A percentile compares a stretch with the other conserved stretches of the same genome.
Evolutionary conservation across 1,139 yeast genomes (phyloP).

Genomic region (Nakaseomyces kungkrabaensis): DNA sequence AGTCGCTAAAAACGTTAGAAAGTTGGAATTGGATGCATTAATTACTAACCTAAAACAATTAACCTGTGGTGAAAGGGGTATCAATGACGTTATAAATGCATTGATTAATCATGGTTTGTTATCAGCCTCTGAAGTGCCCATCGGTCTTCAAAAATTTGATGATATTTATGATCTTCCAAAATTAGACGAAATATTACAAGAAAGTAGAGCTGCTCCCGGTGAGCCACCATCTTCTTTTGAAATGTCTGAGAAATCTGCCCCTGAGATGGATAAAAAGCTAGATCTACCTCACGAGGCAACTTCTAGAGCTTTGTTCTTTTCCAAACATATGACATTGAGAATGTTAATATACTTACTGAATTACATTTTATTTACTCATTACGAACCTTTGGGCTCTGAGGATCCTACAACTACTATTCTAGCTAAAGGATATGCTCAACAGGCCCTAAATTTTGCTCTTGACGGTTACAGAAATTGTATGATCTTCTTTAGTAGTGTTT

Average conservation of each 20-base stretch:
- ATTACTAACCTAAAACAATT: constrained; percentile 27
- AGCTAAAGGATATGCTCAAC: constrained; percentile 33
- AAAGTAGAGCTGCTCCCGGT: constrained; percentile 12
- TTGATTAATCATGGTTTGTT: constrained; percentile 25
- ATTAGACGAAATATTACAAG: constrained; percentile 28
- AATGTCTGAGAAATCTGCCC: constrained; percentile 6
- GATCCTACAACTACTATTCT: constrained; percentile 28
- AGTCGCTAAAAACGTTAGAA: constrained; percentile 32
- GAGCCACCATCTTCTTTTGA: neutral
- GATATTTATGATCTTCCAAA: constrained; percentile 31
- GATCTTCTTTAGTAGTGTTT: constrained; percentile 29
- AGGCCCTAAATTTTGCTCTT: constrained; percentile 32
- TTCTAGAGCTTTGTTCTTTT: constrained; percentile 32
- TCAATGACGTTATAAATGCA: constrained; percentile 22
- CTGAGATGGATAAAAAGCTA: constrained; percentile 19
- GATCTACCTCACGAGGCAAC: constrained; percentile 30
- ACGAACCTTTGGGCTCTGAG: constrained; percentile 35
- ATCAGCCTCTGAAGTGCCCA: constrained; percentile 26
- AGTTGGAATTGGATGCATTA: constrained; percentile 30
- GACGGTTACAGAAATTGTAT: constrained; percentile 35
- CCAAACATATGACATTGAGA: constrained; percentile 35
- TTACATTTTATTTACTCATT: constrained; percentile 37
- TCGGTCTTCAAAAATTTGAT: constrained; percentile 21
- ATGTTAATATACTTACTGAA: constrained; percentile 39
- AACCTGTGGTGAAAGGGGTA: constrained; percentile 27